Evolutionary conservation across 805 yeast species (phyloP).

Genomic region (Debaryomyces tyrocola): DNA sequence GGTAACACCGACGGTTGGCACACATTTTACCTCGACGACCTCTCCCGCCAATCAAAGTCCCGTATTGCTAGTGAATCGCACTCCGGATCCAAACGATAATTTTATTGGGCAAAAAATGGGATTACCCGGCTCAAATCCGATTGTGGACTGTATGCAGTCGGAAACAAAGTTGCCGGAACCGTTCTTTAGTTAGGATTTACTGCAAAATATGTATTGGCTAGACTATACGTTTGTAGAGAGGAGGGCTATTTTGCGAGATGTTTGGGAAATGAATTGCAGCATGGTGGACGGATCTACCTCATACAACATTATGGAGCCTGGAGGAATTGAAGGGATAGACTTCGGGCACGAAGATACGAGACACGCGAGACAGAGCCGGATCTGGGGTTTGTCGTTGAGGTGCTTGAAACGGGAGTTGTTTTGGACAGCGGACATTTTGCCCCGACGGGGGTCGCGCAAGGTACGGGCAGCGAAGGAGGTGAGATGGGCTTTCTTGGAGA

Average conservation of each 20-base stretch:
- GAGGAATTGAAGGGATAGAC: conserved; percentile 17
- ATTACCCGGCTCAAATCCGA: conserved; percentile 7
- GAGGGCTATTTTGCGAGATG: conserved; percentile 11
- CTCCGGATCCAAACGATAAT: conserved; percentile 14
- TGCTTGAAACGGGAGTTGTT: conserved; percentile 19
- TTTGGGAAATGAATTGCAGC: conserved; percentile 16
- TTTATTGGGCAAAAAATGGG: conserved; percentile 21
- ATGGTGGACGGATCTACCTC: conserved; percentile 20
- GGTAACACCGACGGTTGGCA: conserved; percentile 2
- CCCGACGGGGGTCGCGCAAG: neutral
- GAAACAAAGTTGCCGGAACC: neutral
- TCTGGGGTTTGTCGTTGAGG: conserved; percentile 22
- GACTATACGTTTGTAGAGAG: neutral
- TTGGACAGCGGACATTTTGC: conserved; percentile 22
- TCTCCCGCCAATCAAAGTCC: conserved; percentile 21
- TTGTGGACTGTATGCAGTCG: neutral
- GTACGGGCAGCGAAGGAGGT: neutral
- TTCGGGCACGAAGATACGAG: conserved; percentile 19
- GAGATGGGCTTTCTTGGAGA: conserved; percentile 6
- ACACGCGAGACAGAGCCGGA: conserved; percentile 34
- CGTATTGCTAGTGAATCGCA: conserved; percentile 9
- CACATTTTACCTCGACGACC: conserved; percentile 1
- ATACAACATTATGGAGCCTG: conserved; percentile 20
- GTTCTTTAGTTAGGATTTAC: neutral
- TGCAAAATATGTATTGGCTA: neutral